These are phyloP conservation scores for Nematocida minor DNA, from an alignment of 371 early-diverging fungal genomes.

Conservation along the genomic window DNA sequence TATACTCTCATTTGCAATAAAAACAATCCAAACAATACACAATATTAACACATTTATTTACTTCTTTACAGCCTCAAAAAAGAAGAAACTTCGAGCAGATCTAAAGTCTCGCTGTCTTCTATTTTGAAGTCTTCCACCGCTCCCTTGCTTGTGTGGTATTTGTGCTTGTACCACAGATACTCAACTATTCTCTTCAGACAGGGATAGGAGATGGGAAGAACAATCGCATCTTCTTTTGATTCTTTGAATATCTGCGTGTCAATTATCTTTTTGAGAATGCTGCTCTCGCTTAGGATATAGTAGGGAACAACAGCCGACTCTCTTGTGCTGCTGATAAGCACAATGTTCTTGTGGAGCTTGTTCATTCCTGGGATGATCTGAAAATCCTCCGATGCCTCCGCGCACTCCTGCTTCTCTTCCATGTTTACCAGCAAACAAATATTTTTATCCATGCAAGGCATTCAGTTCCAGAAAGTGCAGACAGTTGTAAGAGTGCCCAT, in stretches of 20 bases:
- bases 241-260: slow-evolving; percentile 41
- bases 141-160: background rate
- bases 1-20: too few species aligned
- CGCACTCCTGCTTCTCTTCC: too few species aligned
- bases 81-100: slow-evolving; percentile 62
- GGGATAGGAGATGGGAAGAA: slow-evolving; percentile 53
- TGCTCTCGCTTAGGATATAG: slow-evolving; percentile 4
- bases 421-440: background rate
- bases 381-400: too few species aligned
- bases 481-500: slow-evolving; percentile 9
- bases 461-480: slow-evolving; percentile 28
- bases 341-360: slow-evolving; percentile 1
- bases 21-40: too few species aligned
- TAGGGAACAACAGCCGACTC: slow-evolving; percentile 6
- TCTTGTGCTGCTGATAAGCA: background rate
- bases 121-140: slow-evolving; percentile 59
- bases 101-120: slow-evolving; percentile 58
- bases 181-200: slow-evolving; percentile 58
- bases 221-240: background rate
- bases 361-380: too few species aligned
- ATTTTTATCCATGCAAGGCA: slow-evolving; percentile 2
- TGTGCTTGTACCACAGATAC: slow-evolving; percentile 56
- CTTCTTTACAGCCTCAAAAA: slow-evolving; percentile 63
- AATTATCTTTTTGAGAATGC: slow-evolving; percentile 2
- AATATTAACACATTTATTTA: slow-evolving; percentile 40